phyloP scores from a whole-genome alignment of 495 filamentous ascomycete genomes.

The Penicillium coprophilum region DNA sequence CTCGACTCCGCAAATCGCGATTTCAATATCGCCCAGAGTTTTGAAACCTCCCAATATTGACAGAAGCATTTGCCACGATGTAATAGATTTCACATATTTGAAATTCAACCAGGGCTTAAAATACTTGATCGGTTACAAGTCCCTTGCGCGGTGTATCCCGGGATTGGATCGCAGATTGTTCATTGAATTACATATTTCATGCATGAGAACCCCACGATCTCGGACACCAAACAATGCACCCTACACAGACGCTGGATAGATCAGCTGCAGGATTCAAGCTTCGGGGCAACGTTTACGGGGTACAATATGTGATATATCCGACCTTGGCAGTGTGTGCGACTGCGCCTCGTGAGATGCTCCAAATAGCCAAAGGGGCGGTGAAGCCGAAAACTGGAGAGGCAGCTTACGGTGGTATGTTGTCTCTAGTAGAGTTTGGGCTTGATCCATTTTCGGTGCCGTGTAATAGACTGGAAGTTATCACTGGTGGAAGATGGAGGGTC shows the following conservation, averaged over 20 bases:
- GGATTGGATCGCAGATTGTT: slow-evolving; percentile 10
- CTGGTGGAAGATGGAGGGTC: slow-evolving; percentile 7
- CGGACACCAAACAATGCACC: slow-evolving; percentile 15
- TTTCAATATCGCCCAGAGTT: slow-evolving; percentile 7
- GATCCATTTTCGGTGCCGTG: not conserved
- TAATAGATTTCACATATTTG: slow-evolving; percentile 12
- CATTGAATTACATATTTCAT: slow-evolving; percentile 17
- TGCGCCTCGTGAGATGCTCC: slow-evolving; percentile 4
- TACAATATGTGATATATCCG: slow-evolving; percentile 9
- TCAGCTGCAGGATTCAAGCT: slow-evolving; percentile 25
- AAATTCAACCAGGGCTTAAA: slow-evolving; percentile 16
- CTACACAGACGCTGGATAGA: slow-evolving; percentile 13
- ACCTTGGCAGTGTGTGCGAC: slow-evolving; percentile 12
- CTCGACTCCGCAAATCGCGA: slow-evolving; percentile 8
- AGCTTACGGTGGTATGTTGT: slow-evolving; percentile 6
- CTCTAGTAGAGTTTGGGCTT: slow-evolving; percentile 2
- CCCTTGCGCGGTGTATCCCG: slow-evolving; percentile 23
- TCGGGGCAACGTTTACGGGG: slow-evolving; percentile 10
- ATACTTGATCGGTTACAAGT: slow-evolving; percentile 8
- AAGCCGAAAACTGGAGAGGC: slow-evolving; percentile 8
- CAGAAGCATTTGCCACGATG: not conserved
- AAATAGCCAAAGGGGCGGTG: slow-evolving; percentile 24
- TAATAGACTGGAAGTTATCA: slow-evolving; percentile 3
- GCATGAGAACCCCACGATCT: slow-evolving; percentile 9
- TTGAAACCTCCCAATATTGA: slow-evolving; percentile 18